Evolutionary conservation across 768 basidiomycete genomes (phyloP).

Genomic region (Leucosporidium creatinivorum): DNA sequence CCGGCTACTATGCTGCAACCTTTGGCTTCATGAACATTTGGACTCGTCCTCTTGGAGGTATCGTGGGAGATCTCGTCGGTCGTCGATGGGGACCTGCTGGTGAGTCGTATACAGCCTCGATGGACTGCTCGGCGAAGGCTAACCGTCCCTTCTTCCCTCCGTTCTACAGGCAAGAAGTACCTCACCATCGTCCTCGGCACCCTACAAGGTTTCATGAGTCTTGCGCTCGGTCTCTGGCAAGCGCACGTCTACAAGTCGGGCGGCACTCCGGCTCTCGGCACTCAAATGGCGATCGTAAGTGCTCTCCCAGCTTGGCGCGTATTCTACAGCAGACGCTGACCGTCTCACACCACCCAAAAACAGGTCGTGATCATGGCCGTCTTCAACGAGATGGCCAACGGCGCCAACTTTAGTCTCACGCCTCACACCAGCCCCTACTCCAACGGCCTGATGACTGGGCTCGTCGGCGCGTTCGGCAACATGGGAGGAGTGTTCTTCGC

Average conservation of each 20-base stretch:
- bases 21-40: conserved; percentile 52
- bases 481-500: conserved; percentile 51
- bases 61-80: conserved; percentile 49
- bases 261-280: conserved; percentile 10
- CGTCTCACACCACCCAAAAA: conserved; percentile 9
- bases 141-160: conserved; percentile 43
- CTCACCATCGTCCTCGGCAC: conserved; percentile 47
- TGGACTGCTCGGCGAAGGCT: conserved; percentile 46
- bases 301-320: no score
- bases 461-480: conserved; percentile 46
- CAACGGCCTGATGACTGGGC: conserved; percentile 44
- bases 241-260: conserved; percentile 7
- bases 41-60: conserved; percentile 50
- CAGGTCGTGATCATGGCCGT: conserved; percentile 39
- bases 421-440: conserved; percentile 50
- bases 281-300: conserved; percentile 31
- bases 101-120: conserved; percentile 35
- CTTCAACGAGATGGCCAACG: conserved; percentile 48
- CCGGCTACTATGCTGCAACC: conserved; percentile 48
- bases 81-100: conserved; percentile 24
- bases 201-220: conserved; percentile 46
- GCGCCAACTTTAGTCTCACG: conserved; percentile 51
- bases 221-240: conserved; percentile 50
- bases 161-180: conserved; percentile 48
- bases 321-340: not conserved